These are phyloP conservation scores for Jacaranda copaia DNA, from an alignment of 257 asterid species.

Conservation along the genomic window DNA sequence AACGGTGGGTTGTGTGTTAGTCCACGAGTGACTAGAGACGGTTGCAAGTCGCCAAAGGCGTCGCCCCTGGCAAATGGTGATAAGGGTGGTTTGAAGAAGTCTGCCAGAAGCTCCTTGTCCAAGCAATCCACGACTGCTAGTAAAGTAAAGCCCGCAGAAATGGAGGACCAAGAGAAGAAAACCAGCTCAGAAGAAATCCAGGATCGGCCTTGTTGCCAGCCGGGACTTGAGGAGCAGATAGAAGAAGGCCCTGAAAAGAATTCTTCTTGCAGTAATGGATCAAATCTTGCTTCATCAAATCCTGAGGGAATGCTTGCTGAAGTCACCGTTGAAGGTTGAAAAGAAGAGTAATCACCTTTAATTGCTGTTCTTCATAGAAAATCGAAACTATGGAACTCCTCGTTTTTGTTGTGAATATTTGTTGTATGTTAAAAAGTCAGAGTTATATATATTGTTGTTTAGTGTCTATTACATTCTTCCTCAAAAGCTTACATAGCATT, in stretches of 20 bases:
- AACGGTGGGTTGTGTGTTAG: constrained; percentile 50
- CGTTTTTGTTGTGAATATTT: constrained; percentile 45
- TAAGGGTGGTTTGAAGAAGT: constrained; percentile 44
- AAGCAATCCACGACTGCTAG: constrained; percentile 43
- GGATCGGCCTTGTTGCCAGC: constrained; percentile 35
- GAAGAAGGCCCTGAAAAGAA: constrained; percentile 33
- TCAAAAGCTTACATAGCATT: not conserved
- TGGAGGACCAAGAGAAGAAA: constrained; percentile 31
- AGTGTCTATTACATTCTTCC: not conserved
- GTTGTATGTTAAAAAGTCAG: constrained; percentile 38
- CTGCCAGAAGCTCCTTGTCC: constrained; percentile 47
- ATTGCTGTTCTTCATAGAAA: not conserved
- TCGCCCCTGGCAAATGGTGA: constrained; percentile 38
- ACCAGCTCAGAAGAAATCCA: constrained; percentile 34
- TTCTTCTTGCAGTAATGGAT: constrained; percentile 29
- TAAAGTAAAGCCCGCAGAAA: constrained; percentile 48
- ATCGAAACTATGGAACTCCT: not conserved
- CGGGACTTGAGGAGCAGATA: constrained; percentile 33
- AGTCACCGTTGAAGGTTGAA: constrained; percentile 57
- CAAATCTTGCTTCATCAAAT: constrained; percentile 4
- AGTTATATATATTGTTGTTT: constrained; percentile 26
- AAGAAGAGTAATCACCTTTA: not conserved
- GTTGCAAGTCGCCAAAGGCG: constrained; percentile 48
- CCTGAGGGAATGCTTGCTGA: constrained; percentile 44
- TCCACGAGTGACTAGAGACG: constrained; percentile 47